These are phyloP conservation scores for Ophiostoma piceae DNA, from an alignment of 2,329 filamentous ascomycete genomes.

Conservation along the genomic window DNA sequence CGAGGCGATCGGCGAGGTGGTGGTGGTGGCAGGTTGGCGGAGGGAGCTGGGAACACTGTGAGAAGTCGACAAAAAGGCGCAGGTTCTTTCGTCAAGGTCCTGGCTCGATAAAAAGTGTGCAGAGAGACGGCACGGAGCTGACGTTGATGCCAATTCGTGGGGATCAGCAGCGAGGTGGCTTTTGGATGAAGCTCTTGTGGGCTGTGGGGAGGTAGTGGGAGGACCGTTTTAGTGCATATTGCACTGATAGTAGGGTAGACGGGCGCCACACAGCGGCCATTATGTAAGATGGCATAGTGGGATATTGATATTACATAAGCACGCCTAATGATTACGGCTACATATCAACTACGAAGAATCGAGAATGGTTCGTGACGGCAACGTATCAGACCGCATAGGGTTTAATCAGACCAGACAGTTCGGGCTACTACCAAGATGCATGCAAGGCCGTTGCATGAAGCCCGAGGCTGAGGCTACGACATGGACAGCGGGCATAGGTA, in stretches of 20 bases:
- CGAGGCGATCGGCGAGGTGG: background rate
- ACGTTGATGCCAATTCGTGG: background rate
- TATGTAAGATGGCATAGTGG: background rate
- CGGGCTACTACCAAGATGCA: background rate
- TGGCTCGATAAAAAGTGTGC: background rate
- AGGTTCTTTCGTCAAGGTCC: background rate
- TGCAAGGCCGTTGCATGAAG: background rate
- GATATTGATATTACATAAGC: background rate
- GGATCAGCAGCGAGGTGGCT: background rate
- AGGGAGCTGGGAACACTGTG: background rate
- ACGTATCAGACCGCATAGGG: background rate
- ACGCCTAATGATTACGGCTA: background rate
- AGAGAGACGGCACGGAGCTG: background rate
- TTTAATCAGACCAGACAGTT: background rate
- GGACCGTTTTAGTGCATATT: constrained; percentile 9
- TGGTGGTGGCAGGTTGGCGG: background rate
- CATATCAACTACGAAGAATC: background rate
- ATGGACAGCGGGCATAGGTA: background rate
- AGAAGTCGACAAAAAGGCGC: background rate
- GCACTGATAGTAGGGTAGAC: constrained; percentile 3
- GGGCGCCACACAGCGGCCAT: background rate
- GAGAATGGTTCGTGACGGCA: background rate
- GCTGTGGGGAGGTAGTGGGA: constrained; percentile 4
- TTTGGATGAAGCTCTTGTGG: constrained; percentile 2
- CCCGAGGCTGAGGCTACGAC: background rate